phyloP scores from a whole-genome alignment of 106 monocot species.

The Agapanthus africanus region DNA sequence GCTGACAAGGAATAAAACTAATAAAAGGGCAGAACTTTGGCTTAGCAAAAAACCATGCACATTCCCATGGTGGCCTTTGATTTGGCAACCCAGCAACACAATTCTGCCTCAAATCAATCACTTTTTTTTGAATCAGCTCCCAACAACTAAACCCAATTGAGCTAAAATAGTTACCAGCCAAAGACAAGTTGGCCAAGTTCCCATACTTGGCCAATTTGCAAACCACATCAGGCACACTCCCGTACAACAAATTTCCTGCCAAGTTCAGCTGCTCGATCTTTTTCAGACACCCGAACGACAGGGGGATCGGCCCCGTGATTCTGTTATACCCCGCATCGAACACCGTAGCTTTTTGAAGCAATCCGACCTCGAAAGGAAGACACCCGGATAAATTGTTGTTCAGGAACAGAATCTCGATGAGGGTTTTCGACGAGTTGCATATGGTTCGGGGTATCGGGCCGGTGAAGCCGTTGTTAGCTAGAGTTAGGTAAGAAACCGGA shows the following conservation, averaged over 20 bases:
- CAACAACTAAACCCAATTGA: constrained; percentile 11
- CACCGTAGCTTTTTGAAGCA: constrained; percentile 31
- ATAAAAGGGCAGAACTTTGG: background rate
- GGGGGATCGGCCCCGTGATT: constrained; percentile 43
- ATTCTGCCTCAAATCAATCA: constrained; percentile 3
- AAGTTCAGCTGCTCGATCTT: constrained; percentile 59
- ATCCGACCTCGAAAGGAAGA: constrained; percentile 47
- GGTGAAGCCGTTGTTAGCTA: constrained; percentile 62
- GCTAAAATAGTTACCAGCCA: constrained; percentile 7
- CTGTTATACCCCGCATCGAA: constrained; percentile 44
- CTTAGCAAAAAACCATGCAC: background rate
- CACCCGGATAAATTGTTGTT: constrained; percentile 47
- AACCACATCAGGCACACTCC: constrained; percentile 33
- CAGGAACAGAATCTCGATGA: constrained; percentile 45
- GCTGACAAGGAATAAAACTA: background rate
- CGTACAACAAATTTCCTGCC: constrained; percentile 48
- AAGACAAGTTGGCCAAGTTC: background rate
- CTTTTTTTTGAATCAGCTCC: background rate
- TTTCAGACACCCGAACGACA: constrained; percentile 39
- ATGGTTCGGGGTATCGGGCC: constrained; percentile 38
- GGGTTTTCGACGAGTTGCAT: constrained; percentile 20
- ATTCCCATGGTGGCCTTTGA: constrained; percentile 3
- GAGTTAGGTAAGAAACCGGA: constrained; percentile 23
- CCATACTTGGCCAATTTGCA: constrained; percentile 10
- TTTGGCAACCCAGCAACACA: constrained; percentile 2